Evolutionary conservation across 2,329 filamentous ascomycete species (phyloP), one percentile per base, ranked within the genome.

Genomic region (Ophiostoma sp.): DNA sequence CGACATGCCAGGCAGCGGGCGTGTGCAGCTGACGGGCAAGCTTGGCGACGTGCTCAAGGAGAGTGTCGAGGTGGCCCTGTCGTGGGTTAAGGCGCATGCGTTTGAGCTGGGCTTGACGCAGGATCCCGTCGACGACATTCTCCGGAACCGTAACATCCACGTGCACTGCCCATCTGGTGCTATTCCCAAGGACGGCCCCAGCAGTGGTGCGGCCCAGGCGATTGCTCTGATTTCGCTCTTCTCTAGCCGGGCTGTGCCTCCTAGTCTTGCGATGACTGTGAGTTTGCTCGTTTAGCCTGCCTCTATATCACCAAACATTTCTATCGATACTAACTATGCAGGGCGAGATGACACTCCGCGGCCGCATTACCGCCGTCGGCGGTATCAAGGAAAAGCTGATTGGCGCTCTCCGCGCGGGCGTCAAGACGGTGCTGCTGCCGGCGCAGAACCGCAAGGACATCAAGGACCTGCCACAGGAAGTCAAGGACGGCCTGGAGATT

Each of bases 321-420:
- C 48, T 33, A 67, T 27, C 15, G 2, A 75, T 74, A 71, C 73
- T 76, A 70, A 77, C 72, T 20, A 6, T n/a, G 0, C 78, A 87
- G 62, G 85, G 87, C 73, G 88, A 90, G 77, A 88, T 90, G 72
- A 93, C 91, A 70, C 87, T 99, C 35, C 87, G 95, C 60, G 95
- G 95, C 31, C 89, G 93, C 74, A 91, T 99, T 70, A 92, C 95
- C 80, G 93, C 94, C 35, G 95, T 99, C 48, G 95, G 95, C 69
- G 95, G 95, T 23, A 98, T 99, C 82, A 97, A 98, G 81, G 94
- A 99, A 86, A 99, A 99, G 80, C 85, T 98, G 69, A 98, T 99
- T 77, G 95, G 95, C 31, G 95, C 95, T 10, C 84, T 96, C 77
- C 87, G 94, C 70, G 95, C 95, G 1, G 95, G 95, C 36, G 94